Base-by-base conservation (phyloP, 345 rosid species). In the Brassica carinata region DNA sequence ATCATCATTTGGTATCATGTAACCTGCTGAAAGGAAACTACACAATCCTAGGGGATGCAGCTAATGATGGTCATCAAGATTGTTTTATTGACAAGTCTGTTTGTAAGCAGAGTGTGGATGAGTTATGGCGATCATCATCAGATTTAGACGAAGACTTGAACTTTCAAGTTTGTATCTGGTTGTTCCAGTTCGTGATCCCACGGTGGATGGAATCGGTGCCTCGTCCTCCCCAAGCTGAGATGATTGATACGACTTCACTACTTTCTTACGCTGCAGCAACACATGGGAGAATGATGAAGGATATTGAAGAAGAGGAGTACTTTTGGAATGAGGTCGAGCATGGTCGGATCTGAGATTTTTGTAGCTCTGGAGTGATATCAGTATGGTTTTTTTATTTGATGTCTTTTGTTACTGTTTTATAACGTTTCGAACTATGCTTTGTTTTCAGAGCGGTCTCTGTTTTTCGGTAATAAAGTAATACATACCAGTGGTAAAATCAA, bases 151-250 rank as follows among this genome's bases (percentile, higher is more conserved):
- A 10, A 40, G 51, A 10, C 51, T 43, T 43, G 14, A 10, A 10
- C 34, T 62, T 4, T 5, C 5, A 1, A 62, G n/a, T 26, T 10
- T 62, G 33, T 1, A 26, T 27, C 66, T 26, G 15, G 15, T 14
- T 64, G 3, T 40, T 26, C 33, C 76, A 8, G 0, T 72, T 14
- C 4, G 55, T 72, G 55, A 48, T 36, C 23, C 67, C 76, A 11
- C 75, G 53, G 7, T 70, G 51, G 51, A 10, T 43, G 14, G 51
- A 43, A 43, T 43, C 51, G 14, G 51, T 10, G 51, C 51, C 51
- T 43, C 14, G 51, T 43, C 51, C 64, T 55, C 64, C 74, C 18
- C 64, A 57, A 55, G 11, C 36, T 71, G 74, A 71, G 74, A 71
- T 55, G 64, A 3, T 55, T 7, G 62, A 57, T 57, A 57, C 62